phyloP scores from a whole-genome alignment of 2,329 filamentous ascomycete genomes.

The Botryotinia narcissicola region DNA sequence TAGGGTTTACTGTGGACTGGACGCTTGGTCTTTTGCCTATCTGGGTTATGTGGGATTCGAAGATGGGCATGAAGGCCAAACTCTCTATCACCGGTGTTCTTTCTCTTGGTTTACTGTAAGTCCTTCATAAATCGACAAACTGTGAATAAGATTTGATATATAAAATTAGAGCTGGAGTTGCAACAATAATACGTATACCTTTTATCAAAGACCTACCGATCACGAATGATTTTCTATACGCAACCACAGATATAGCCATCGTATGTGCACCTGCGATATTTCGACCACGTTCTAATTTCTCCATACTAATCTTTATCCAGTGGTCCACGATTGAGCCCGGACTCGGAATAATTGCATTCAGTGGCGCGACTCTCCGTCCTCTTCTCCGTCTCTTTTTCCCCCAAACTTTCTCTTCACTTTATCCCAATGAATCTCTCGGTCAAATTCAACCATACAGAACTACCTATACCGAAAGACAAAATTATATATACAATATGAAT shows the following conservation, averaged over 20 bases:
- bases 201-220: constrained; percentile 28
- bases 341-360: constrained; percentile 49
- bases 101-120: constrained; percentile 52
- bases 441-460: background rate
- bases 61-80: constrained; percentile 54
- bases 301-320: constrained; percentile 42
- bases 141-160: constrained; percentile 8
- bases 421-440: background rate
- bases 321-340: constrained; percentile 50
- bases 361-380: constrained; percentile 48
- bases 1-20: constrained; percentile 47
- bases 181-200: constrained; percentile 31
- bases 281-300: background rate
- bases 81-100: constrained; percentile 52
- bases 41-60: constrained; percentile 53
- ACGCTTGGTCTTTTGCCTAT: constrained; percentile 52
- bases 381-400: constrained; percentile 38
- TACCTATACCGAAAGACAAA: background rate
- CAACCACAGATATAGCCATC: constrained; percentile 21
- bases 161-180: constrained; percentile 28
- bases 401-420: background rate
- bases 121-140: background rate
- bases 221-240: constrained; percentile 31
- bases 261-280: constrained; percentile 17
- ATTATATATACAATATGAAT: constrained; percentile 1